phyloP scores from a whole-genome alignment of 805 yeast species.

The Ogataea pignaliae region DNA sequence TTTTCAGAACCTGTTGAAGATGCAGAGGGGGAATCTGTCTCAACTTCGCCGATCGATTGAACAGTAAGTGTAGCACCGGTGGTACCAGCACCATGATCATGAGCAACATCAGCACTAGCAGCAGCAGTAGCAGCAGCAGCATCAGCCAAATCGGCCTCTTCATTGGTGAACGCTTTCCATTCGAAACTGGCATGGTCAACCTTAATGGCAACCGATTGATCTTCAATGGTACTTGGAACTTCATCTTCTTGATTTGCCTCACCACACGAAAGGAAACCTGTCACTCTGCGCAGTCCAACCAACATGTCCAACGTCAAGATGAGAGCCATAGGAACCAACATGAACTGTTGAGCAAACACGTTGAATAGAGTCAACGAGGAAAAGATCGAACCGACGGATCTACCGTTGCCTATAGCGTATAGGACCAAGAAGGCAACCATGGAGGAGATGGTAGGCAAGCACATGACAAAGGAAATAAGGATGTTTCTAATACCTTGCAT shows the following conservation, averaged over 20 bases:
- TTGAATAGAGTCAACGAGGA: constrained; percentile 66
- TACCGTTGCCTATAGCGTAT: constrained; percentile 31
- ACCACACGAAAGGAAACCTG: constrained; percentile 40
- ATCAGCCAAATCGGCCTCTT: constrained; percentile 21
- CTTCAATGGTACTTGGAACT: constrained; percentile 14
- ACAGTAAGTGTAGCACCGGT: not conserved
- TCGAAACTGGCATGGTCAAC: constrained; percentile 55
- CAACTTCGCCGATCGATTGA: not conserved
- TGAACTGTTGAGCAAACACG: constrained; percentile 55
- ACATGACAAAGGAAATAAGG: constrained; percentile 52
- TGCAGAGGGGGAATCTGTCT: not conserved
- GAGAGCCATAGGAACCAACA: constrained; percentile 66
- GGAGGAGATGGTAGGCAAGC: constrained; percentile 64
- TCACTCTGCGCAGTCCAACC: constrained; percentile 56
- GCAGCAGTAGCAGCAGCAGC: too few relatives aligned
- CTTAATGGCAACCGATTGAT: constrained; percentile 39
- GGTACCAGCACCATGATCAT: not conserved
- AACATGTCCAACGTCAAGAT: constrained; percentile 62
- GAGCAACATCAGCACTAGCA: not conserved
- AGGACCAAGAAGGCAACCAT: constrained; percentile 49
- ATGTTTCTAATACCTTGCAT: constrained; percentile 63
- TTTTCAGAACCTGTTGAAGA: constrained; percentile 2
- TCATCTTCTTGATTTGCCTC: constrained; percentile 35
- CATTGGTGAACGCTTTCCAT: constrained; percentile 53
- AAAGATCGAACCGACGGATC: constrained; percentile 58